Percentiles rank a stretch among this genome's conserved stretches.
These are phyloP conservation scores for Talaromyces sp. DNA, from an alignment of 2,329 filamentous ascomycete species.

Conservation along the genomic window DNA sequence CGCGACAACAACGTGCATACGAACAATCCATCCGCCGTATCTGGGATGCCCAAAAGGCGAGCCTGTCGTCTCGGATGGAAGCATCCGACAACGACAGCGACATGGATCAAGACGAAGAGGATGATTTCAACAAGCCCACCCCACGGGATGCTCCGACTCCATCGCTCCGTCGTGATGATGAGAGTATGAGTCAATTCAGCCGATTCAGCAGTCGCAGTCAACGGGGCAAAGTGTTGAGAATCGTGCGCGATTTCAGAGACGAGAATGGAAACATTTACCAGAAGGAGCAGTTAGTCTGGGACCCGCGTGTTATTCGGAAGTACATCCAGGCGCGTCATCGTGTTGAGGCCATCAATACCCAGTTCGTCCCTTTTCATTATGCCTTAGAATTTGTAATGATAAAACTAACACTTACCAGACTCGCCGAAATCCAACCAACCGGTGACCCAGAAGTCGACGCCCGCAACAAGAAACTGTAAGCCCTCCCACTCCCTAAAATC, in stretches of 20 bases:
- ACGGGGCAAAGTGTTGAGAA: slow-evolving; percentile 67
- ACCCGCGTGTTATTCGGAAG: slow-evolving; percentile 82
- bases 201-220: slow-evolving; percentile 68
- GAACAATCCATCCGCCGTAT: slow-evolving; percentile 87
- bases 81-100: slow-evolving; percentile 73
- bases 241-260: slow-evolving; percentile 67
- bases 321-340: slow-evolving; percentile 78
- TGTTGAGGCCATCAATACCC: slow-evolving; percentile 68
- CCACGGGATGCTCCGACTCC: slow-evolving; percentile 65
- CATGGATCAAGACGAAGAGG: slow-evolving; percentile 53
- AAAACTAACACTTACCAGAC: slow-evolving; percentile 39
- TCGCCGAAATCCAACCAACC: slow-evolving; percentile 62
- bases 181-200: slow-evolving; percentile 76
- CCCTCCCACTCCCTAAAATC: neutral
- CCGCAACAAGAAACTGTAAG: slow-evolving; percentile 59
- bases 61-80: slow-evolving; percentile 69
- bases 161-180: slow-evolving; percentile 60
- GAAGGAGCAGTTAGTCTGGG: slow-evolving; percentile 64
- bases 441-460: slow-evolving; percentile 66
- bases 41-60: slow-evolving; percentile 83
- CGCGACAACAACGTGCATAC: slow-evolving; percentile 87
- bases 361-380: slow-evolving; percentile 56
- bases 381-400: neutral
- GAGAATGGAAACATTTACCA: slow-evolving; percentile 63
- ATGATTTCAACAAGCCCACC: slow-evolving; percentile 52